Conservation (phyloP, 202 grass and related monocot species). For the Elaeis oleifera region DNA sequence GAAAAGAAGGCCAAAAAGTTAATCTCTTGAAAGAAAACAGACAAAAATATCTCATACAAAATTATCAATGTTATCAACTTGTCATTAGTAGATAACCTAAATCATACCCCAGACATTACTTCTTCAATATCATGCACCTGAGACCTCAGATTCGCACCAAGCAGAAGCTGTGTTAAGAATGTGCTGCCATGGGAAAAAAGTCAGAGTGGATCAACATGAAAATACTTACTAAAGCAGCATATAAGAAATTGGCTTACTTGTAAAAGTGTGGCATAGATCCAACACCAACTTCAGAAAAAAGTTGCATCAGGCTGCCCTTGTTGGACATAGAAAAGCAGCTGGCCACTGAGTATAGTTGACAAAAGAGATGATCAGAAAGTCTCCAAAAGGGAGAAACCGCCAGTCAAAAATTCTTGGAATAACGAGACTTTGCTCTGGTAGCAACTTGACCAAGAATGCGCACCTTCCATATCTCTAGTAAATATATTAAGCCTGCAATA, state of each 20-base stretch:
- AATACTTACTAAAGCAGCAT: constrained; percentile 8
- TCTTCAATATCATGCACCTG: constrained; percentile 23
- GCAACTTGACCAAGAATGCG: constrained; percentile 35
- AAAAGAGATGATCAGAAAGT: constrained; percentile 50
- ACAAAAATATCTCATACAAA: too few relatives aligned
- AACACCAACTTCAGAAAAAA: constrained; percentile 42
- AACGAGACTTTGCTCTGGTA: constrained; percentile 37
- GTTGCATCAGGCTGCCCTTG: constrained; percentile 36
- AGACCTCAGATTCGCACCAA: constrained; percentile 12
- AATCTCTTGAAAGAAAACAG: neutral
- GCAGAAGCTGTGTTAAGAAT: constrained; percentile 25
- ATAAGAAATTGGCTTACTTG: constrained; percentile 36
- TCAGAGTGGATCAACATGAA: constrained; percentile 8
- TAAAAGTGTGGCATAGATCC: constrained; percentile 35
- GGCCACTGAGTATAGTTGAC: constrained; percentile 75
- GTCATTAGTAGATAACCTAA: constrained; percentile 1
- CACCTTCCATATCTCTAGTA: constrained; percentile 66
- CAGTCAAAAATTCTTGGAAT: constrained; percentile 63
- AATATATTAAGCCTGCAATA: constrained; percentile 34
- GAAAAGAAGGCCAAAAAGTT: neutral
- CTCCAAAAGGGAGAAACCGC: constrained; percentile 47
- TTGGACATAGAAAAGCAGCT: constrained; percentile 37
- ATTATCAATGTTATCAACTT: too few relatives aligned
- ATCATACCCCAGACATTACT: constrained; percentile 34
- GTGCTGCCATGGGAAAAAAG: constrained; percentile 22